These are phyloP conservation scores for Suillus lakei DNA, from an alignment of 768 basidiomycete genomes.

Conservation along the genomic window DNA sequence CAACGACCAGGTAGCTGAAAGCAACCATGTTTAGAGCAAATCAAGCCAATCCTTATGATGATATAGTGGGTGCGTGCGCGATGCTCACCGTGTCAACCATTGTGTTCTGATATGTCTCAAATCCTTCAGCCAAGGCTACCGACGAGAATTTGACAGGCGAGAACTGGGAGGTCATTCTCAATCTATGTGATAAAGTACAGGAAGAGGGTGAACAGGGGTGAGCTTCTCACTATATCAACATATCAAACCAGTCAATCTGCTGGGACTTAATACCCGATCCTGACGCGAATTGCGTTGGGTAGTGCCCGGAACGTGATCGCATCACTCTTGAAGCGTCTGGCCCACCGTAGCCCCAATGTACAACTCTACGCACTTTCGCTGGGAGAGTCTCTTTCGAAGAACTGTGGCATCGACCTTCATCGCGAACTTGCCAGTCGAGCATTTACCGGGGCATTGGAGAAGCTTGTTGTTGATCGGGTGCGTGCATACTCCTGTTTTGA, in stretches of 20 bases:
- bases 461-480: constrained; percentile 88
- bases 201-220: constrained; percentile 90
- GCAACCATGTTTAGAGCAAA: constrained; percentile 71
- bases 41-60: constrained; percentile 81
- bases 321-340: constrained; percentile 85
- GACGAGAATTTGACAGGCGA: constrained; percentile 94
- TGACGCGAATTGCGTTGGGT: constrained; percentile 22
- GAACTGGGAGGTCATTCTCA: constrained; percentile 95
- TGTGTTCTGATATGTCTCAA: constrained; percentile 7
- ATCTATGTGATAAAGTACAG: constrained; percentile 94
- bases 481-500: constrained; percentile 22
- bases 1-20: constrained; percentile 23
- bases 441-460: constrained; percentile 89
- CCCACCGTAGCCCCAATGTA: constrained; percentile 95
- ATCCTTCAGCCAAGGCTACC: constrained; percentile 82
- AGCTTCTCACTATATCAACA: constrained; percentile 25
- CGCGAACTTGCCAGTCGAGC: constrained; percentile 88
- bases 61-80: constrained; percentile 78
- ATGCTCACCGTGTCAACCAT: constrained; percentile 4
- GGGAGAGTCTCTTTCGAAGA: constrained; percentile 89
- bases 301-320: constrained; percentile 89
- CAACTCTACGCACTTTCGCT: constrained; percentile 92
- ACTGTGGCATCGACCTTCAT: constrained; percentile 80
- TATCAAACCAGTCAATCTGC: neutral
- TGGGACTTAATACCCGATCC: constrained; percentile 9